Evolutionary conservation across 2,329 filamentous ascomycete genomes (phyloP).

Genomic region (Paraphoma sp.): DNA sequence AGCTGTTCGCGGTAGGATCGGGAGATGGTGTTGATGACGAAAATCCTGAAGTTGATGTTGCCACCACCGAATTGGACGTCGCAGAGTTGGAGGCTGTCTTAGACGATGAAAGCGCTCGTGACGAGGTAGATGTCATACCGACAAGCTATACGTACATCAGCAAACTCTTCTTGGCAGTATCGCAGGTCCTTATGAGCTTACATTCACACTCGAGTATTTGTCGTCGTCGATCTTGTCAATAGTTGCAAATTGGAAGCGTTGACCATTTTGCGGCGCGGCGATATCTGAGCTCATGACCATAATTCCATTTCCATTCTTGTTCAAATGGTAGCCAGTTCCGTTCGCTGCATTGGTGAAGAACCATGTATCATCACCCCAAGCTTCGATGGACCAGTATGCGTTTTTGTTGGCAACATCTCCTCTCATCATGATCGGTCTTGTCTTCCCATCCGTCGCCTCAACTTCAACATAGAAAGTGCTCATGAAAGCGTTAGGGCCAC

Average conservation of each 20-base stretch:
- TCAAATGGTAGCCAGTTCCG: constrained; percentile 18
- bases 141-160: constrained; percentile 6
- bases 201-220: constrained; percentile 20
- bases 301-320: constrained; percentile 9
- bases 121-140: not conserved
- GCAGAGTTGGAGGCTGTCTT: constrained; percentile 1
- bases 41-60: not conserved
- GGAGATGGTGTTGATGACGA: constrained; percentile 2
- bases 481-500: constrained; percentile 22
- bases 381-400: constrained; percentile 26
- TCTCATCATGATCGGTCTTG: constrained; percentile 19
- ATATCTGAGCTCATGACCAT: constrained; percentile 23
- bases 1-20: constrained; percentile 21
- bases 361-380: constrained; percentile 29
- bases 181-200: not conserved
- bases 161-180: not conserved
- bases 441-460: constrained; percentile 17
- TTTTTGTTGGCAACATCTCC: constrained; percentile 23
- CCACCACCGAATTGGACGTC: not conserved
- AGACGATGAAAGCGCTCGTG: not conserved
- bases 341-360: constrained; percentile 28
- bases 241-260: constrained; percentile 15
- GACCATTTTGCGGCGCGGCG: constrained; percentile 17
- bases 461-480: constrained; percentile 9
- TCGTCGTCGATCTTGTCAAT: constrained; percentile 19